A percentile compares a stretch with the other conserved stretches of the same genome.
Conservation (phyloP, 108 stramenopile genomes). For the Poteriospumella lacustris region DNA sequence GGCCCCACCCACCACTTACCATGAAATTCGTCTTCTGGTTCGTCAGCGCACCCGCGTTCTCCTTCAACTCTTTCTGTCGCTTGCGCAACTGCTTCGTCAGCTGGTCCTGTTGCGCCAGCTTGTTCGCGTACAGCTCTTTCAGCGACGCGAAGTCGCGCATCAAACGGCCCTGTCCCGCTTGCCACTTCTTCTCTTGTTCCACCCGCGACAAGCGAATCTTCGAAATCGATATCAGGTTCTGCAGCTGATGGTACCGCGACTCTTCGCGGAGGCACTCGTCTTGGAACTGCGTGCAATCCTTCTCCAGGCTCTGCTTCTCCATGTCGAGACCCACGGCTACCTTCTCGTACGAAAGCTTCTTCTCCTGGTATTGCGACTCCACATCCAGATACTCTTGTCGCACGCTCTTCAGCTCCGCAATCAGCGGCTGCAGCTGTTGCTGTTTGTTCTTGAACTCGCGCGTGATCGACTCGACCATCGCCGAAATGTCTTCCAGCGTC, state of each 20-base stretch:
- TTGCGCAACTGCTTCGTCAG: slow-evolving; percentile 52
- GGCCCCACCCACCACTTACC: background rate
- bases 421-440: slow-evolving; percentile 53
- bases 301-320: slow-evolving; percentile 59
- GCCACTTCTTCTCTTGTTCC: slow-evolving; percentile 53
- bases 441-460: slow-evolving; percentile 57
- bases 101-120: slow-evolving; percentile 51
- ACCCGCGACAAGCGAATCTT: slow-evolving; percentile 42
- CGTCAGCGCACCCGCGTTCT: slow-evolving; percentile 39
- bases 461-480: slow-evolving; percentile 53
- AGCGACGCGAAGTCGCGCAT: slow-evolving; percentile 50
- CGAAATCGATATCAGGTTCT: slow-evolving; percentile 46
- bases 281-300: slow-evolving; percentile 52
- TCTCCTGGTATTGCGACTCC: slow-evolving; percentile 44
- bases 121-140: slow-evolving; percentile 52
- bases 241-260: slow-evolving; percentile 35
- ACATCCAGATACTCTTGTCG: slow-evolving; percentile 51
- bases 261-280: slow-evolving; percentile 49
- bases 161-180: slow-evolving; percentile 49
- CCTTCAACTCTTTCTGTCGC: slow-evolving; percentile 46
- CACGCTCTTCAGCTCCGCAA: slow-evolving; percentile 33
- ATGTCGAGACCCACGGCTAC: slow-evolving; percentile 51
- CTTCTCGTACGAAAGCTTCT: slow-evolving; percentile 51
- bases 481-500: slow-evolving; percentile 69
- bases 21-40: slow-evolving; percentile 40